A percentile compares a stretch with the other conserved stretches of the same genome.
phyloP scores from a whole-genome alignment of 306 rosid genomes.

The Quercus berberidifolia region DNA sequence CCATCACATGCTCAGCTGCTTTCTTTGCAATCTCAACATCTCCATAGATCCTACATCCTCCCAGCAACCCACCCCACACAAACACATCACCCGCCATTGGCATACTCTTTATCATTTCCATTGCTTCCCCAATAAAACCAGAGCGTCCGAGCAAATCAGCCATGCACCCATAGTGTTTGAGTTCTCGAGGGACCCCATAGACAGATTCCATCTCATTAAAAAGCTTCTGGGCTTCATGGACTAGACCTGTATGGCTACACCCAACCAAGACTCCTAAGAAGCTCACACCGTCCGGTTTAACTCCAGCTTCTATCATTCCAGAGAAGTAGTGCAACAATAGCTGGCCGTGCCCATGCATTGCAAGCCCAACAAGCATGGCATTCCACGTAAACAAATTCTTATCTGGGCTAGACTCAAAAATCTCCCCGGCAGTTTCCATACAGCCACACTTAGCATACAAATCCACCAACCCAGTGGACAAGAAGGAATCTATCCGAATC shows the following conservation, averaged over 20 bases:
- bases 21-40: slow-evolving; percentile 56
- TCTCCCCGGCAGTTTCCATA: slow-evolving; percentile 46
- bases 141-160: slow-evolving; percentile 71
- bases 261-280: slow-evolving; percentile 67
- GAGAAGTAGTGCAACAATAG: slow-evolving; percentile 36
- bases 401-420: slow-evolving; percentile 43
- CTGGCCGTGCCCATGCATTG: slow-evolving; percentile 62
- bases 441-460: slow-evolving; percentile 75
- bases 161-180: slow-evolving; percentile 80
- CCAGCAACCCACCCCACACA: slow-evolving; percentile 83
- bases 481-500: slow-evolving; percentile 40
- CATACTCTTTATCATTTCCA: slow-evolving; percentile 53
- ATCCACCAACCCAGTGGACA: slow-evolving; percentile 72
- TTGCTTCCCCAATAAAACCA: slow-evolving; percentile 61
- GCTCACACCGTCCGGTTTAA: slow-evolving; percentile 64
- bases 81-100: slow-evolving; percentile 66
- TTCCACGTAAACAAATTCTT: slow-evolving; percentile 71
- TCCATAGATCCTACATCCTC: slow-evolving; percentile 78
- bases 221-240: slow-evolving; percentile 49
- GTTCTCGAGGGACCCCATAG: slow-evolving; percentile 49
- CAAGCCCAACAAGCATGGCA: slow-evolving; percentile 76
- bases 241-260: slow-evolving; percentile 72
- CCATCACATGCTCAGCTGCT: slow-evolving; percentile 64
- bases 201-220: slow-evolving; percentile 57
- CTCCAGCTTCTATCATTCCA: slow-evolving; percentile 41